A percentile compares a stretch with the other conserved stretches of the same genome.
These are phyloP conservation scores for Fallopia convolvulus DNA, from an alignment of 148 eudicot genomes.

Conservation along the genomic window DNA sequence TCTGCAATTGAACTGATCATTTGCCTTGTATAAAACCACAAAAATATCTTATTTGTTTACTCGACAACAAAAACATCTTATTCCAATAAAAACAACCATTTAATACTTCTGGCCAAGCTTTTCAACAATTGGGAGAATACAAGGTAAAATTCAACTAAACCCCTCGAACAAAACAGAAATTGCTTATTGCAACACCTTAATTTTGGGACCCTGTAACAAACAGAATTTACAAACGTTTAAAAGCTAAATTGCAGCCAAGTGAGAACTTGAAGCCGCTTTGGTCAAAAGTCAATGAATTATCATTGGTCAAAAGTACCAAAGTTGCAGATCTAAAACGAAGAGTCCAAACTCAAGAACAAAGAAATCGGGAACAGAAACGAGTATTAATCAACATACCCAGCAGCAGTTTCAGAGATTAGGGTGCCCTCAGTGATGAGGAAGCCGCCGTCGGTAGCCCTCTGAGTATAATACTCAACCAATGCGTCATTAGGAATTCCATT, in stretches of 20 bases:
- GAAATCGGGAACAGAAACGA: neutral
- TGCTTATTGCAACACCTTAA: neutral
- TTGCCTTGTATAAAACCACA: neutral
- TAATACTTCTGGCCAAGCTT: neutral
- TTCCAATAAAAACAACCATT: neutral
- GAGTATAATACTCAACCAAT: conserved; percentile 58
- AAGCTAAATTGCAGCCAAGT: neutral
- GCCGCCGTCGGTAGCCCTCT: conserved; percentile 78
- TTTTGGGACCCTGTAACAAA: neutral
- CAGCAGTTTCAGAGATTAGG: conserved; percentile 60
- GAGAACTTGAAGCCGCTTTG: neutral
- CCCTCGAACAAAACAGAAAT: neutral
- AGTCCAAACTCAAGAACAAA: neutral
- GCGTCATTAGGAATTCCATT: conserved; percentile 57
- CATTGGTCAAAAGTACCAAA: no score
- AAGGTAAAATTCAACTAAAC: neutral
- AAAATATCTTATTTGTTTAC: neutral
- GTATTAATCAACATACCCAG: conserved; percentile 45
- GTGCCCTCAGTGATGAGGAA: conserved; percentile 87
- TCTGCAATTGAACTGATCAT: neutral
- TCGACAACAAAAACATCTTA: neutral
- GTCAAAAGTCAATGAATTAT: neutral
- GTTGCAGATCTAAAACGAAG: neutral
- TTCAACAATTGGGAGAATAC: neutral
- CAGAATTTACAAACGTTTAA: neutral